Evolutionary conservation across 352 stramenopile species (phyloP).

Genomic region (Globisporangium viniferum): DNA sequence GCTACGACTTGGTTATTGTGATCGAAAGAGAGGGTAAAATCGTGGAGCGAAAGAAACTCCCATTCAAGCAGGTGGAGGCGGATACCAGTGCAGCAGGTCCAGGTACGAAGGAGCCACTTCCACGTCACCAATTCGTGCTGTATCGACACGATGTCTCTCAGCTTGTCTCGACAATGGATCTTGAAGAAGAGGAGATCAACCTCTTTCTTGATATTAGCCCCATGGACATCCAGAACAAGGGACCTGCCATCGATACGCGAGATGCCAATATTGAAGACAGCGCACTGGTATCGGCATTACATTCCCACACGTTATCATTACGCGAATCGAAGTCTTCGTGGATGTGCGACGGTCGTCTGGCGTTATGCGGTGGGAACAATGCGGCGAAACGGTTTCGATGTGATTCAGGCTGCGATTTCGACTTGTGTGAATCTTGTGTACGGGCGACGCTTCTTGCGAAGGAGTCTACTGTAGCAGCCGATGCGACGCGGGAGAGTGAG

Average conservation of each 20-base stretch:
- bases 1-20: constrained; percentile 77
- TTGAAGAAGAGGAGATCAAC: constrained; percentile 51
- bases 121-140: constrained; percentile 63
- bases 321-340: constrained; percentile 55
- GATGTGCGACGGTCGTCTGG: constrained; percentile 67
- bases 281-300: constrained; percentile 39
- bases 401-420: constrained; percentile 64
- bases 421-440: constrained; percentile 68
- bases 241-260: background rate
- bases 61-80: constrained; percentile 21
- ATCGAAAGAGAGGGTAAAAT: constrained; percentile 43
- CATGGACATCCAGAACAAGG: constrained; percentile 14
- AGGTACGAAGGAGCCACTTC: constrained; percentile 20
- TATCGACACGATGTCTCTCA: constrained; percentile 50
- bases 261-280: constrained; percentile 17
- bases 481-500: constrained; percentile 8
- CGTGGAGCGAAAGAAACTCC: constrained; percentile 51
- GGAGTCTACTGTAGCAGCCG: constrained; percentile 3
- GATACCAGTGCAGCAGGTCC: constrained; percentile 13
- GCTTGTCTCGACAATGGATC: constrained; percentile 44
- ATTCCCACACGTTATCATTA: constrained; percentile 49
- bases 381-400: constrained; percentile 58
- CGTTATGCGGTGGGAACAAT: constrained; percentile 58
- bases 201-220: constrained; percentile 49
- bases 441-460: constrained; percentile 36